Percentiles rank a stretch among this genome's conserved stretches.
These are phyloP conservation scores for Hansenula lynferdii DNA, from an alignment of 1,139 yeast species.

Conservation along the genomic window DNA sequence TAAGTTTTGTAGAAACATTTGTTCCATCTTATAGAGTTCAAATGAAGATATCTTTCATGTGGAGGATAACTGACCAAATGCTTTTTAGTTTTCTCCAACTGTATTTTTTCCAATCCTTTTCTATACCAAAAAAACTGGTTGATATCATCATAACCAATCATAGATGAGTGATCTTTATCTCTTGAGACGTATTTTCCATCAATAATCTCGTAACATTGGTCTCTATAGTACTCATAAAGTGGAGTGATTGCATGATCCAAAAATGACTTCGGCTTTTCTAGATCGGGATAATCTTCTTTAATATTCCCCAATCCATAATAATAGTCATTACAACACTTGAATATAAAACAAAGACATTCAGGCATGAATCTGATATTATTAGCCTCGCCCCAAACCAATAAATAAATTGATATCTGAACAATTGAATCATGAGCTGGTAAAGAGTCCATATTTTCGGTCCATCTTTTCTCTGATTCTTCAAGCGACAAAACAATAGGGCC, in stretches of 20 bases:
- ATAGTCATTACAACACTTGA: slow-evolving; percentile 63
- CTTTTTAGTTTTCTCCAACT: slow-evolving; percentile 31
- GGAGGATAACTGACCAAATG: slow-evolving; percentile 39
- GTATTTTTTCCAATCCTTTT: slow-evolving; percentile 42
- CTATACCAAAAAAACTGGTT: slow-evolving; percentile 60
- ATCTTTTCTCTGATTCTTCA: slow-evolving; percentile 38
- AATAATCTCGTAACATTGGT: slow-evolving; percentile 39
- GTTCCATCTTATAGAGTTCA: slow-evolving; percentile 44
- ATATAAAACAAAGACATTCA: slow-evolving; percentile 69
- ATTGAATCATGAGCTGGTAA: slow-evolving; percentile 47
- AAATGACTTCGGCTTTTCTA: slow-evolving; percentile 27
- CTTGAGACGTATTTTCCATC: slow-evolving; percentile 36
- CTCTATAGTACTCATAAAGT: slow-evolving; percentile 50
- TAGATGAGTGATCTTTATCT: slow-evolving; percentile 48
- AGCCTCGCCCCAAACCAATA: slow-evolving; percentile 79
- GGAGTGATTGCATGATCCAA: slow-evolving; percentile 69
- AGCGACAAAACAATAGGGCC: slow-evolving; percentile 18
- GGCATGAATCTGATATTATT: slow-evolving; percentile 76
- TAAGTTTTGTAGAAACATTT: slow-evolving; percentile 51
- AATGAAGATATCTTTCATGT: slow-evolving; percentile 38
- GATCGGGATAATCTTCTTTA: slow-evolving; percentile 10
- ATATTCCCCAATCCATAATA: slow-evolving; percentile 35
- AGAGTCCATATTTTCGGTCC: slow-evolving; percentile 42
- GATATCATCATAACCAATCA: slow-evolving; percentile 61
- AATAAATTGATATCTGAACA: slow-evolving; percentile 54